These are phyloP conservation scores for Begonia loranthoides DNA, from an alignment of 306 rosid species.

Conservation along the genomic window DNA sequence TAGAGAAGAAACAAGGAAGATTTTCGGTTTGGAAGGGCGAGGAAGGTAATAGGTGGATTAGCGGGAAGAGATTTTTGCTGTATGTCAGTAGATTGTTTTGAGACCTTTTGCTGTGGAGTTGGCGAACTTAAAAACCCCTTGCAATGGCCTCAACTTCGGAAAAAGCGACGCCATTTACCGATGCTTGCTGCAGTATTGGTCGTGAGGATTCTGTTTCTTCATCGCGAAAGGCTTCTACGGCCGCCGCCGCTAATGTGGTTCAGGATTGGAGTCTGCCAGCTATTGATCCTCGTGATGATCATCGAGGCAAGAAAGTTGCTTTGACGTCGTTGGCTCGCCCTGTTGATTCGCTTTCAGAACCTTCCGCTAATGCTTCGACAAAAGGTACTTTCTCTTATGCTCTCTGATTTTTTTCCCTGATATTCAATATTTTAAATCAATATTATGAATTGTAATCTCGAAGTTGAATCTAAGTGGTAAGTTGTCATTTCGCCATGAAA, in stretches of 20 bases:
- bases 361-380: slow-evolving; percentile 45
- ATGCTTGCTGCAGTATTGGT: slow-evolving; percentile 14
- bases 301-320: slow-evolving; percentile 31
- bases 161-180: slow-evolving; percentile 47
- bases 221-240: slow-evolving; percentile 16
- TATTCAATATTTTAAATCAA: too few species aligned
- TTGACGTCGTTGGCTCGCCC: slow-evolving; percentile 38
- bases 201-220: slow-evolving; percentile 12
- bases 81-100: slow-evolving; percentile 58
- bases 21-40: not conserved
- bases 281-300: slow-evolving; percentile 29
- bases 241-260: slow-evolving; percentile 23
- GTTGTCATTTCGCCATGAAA: too few species aligned
- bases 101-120: slow-evolving; percentile 40
- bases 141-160: slow-evolving; percentile 93
- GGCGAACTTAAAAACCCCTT: slow-evolving; percentile 54
- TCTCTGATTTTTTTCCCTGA: not conserved
- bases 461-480: too few species aligned
- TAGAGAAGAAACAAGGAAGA: not conserved
- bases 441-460: too few species aligned
- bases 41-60: slow-evolving; percentile 4
- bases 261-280: slow-evolving; percentile 33
- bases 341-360: slow-evolving; percentile 28
- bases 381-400: slow-evolving; percentile 28
- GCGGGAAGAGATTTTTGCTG: slow-evolving; percentile 34